Base-by-base conservation (phyloP, 2,329 filamentous ascomycete genomes). In the Emergomyces pasteurianus region DNA sequence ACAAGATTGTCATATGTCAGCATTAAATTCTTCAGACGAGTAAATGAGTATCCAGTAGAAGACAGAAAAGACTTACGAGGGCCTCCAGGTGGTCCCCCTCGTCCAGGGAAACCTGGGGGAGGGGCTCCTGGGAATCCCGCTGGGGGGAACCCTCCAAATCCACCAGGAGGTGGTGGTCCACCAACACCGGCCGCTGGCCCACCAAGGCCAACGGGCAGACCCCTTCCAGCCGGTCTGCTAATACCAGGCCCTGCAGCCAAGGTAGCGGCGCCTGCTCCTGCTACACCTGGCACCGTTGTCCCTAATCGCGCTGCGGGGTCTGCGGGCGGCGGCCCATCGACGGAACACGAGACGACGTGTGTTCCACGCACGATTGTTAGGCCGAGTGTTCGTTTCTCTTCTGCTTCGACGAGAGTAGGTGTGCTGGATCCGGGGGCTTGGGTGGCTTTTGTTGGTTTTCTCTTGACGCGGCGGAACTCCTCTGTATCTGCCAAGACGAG, bases 401-500 rank as follows among this genome's bases (percentile, higher is more conserved):
- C 92, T 16, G 88, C 86, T 78, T 96, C 91, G 68, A 95, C 82
- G 56, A 88, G 83, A 59, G 77, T 73, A 71, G 88, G 83, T 65
- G 82, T 79, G 57, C 82, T 75, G 67, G 84, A 82, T 60, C 81
- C 81, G 66, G 85, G 80, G 58, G 74, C 70, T 54, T 75, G 73
- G n/a, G 82, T 76, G 59, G 83, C 79, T 79, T 94, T 95, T 68
- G 84, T 82, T 69, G 87, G 84, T 80, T 88, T 92, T 76, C 89
- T 85, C 80, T 94, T 95, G 64, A 92, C 87, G 73, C 88, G 88
- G 74, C 92, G 89, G 77, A 96, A 96, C 76, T 97, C 92, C 83
- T 99, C 94, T 67, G 94, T 97, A 73, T 99, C 94, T 77, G 92
- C 94, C 65, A 99, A 88, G 64, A 99, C 94, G 66, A 99, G 85